Base-by-base conservation (phyloP, 306 rosid genomes). In the Vigna mungo region DNA sequence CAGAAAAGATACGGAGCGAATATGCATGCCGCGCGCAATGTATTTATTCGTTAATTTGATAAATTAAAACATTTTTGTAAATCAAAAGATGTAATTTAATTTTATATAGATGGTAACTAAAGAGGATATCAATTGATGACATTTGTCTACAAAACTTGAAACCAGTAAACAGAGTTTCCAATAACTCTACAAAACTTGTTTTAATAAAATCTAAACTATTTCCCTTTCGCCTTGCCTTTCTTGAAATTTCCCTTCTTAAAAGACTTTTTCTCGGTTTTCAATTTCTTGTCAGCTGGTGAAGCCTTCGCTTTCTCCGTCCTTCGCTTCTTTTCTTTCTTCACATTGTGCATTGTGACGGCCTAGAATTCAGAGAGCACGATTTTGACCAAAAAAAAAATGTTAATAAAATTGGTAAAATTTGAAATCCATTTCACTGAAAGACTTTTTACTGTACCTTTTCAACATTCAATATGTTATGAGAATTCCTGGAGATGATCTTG, bases 401-500 rank as follows among this genome's bases (percentile, higher is more conserved):
- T 14, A 59, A 36, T 9, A 41, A 67, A 79, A 18, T 30, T 43
- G 14, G 14, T 15, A 27, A 15, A 41, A 34, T 36, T 44, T 12
- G 80, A 74, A 81, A 62, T 68, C 43, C 16, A 48, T 34, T 10
- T 71, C 36, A 79, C 66, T 10, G 7, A 75, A 74, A 34, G 62
- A 49, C 75, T 18, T 44, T 46, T 46, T 46, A 71, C 53, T 7
- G 49, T 75, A 92, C 97, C 99, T 95, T 95, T 58, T 83, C 81
- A 30, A 95, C 85, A 47, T 95, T 87, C 81, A 92, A 91, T 66
- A 92, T 92, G 73, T 88, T 89, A 41, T 95, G 98, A 69, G 92
- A 86, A 85, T 91, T 86, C 90, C 88, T 91, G 43, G 99, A 89
- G 34, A 95, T 79, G 41, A 92, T 87, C 89, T 88, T 89, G 91